Evolutionary conservation across 805 yeast genomes (phyloP).

Genomic region (Ogataea corticis): DNA sequence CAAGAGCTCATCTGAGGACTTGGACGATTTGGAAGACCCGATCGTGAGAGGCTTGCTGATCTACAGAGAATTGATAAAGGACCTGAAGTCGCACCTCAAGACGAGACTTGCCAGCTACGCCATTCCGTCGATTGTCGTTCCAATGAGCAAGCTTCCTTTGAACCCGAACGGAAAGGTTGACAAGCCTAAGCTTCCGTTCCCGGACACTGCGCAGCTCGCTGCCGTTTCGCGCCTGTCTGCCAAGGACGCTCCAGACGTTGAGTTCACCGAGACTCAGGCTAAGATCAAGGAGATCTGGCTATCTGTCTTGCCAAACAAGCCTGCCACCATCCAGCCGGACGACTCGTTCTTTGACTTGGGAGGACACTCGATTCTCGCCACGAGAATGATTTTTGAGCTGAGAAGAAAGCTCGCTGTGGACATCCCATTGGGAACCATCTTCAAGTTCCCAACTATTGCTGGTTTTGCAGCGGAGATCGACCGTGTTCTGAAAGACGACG

Average conservation of each 20-base stretch:
- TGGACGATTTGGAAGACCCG: slow-evolving; percentile 55
- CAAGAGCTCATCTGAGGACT: slow-evolving; percentile 51
- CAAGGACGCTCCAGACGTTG: slow-evolving; percentile 45
- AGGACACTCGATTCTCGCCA: slow-evolving; percentile 96
- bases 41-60: slow-evolving; percentile 77
- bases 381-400: slow-evolving; percentile 92
- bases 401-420: slow-evolving; percentile 77
- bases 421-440: slow-evolving; percentile 86
- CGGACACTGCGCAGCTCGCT: slow-evolving; percentile 82
- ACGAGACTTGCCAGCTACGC: slow-evolving; percentile 91
- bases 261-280: slow-evolving; percentile 64
- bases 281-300: slow-evolving; percentile 83
- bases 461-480: slow-evolving; percentile 76
- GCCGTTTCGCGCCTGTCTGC: slow-evolving; percentile 61
- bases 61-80: slow-evolving; percentile 74
- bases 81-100: slow-evolving; percentile 78
- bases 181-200: slow-evolving; percentile 95
- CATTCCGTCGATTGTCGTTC: slow-evolving; percentile 88
- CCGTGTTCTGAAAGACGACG: slow-evolving; percentile 50
- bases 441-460: slow-evolving; percentile 83
- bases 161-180: slow-evolving; percentile 99
- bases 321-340: slow-evolving; percentile 69
- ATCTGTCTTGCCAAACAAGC: slow-evolving; percentile 78
- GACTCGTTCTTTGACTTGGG: slow-evolving; percentile 97
- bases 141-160: slow-evolving; percentile 80